phyloP scores from a whole-genome alignment of 2,329 filamentous ascomycete genomes.

The Aspergillus costaricaensis region DNA sequence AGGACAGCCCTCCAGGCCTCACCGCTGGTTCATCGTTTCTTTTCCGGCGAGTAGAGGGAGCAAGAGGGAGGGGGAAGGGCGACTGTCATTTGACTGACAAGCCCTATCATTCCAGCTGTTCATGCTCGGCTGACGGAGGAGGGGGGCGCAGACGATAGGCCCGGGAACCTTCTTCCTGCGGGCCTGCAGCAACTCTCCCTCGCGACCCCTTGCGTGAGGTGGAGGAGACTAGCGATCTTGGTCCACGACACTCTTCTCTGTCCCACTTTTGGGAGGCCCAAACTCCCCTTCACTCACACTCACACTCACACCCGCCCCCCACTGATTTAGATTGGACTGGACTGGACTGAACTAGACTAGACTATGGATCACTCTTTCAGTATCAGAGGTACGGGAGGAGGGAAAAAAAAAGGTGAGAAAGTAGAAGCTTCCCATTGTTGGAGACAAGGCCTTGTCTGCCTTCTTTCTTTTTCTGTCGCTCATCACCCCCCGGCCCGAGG shows the following conservation, averaged over 20 bases:
- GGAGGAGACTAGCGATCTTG: conserved; percentile 15
- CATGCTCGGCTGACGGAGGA: conserved; percentile 22
- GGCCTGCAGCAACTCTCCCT: conserved; percentile 15
- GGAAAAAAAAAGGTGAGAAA: too few species aligned
- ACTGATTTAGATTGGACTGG: conserved; percentile 3
- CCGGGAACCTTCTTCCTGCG: conserved; percentile 24
- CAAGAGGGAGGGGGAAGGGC: conserved; percentile 6
- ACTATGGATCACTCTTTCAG: conserved; percentile 15
- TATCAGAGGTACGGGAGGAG: conserved; percentile 15
- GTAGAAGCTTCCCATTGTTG: conserved; percentile 1
- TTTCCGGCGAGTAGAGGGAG: conserved; percentile 2
- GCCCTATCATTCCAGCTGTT: conserved; percentile 21
- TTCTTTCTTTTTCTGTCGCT: too few species aligned
- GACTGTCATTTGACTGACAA: conserved; percentile 18
- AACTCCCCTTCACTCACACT: not conserved
- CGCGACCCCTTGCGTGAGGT: conserved; percentile 27
- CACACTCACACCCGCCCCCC: not conserved
- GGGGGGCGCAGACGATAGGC: conserved; percentile 21
- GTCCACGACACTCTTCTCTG: conserved; percentile 13
- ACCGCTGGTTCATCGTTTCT: conserved; percentile 18
- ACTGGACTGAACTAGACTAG: conserved; percentile 8
- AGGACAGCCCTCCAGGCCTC: conserved; percentile 15
- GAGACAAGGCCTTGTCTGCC: conserved; percentile 3
- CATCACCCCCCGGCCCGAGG: too few species aligned
- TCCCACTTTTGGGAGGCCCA: conserved; percentile 16